These are phyloP conservation scores for Dactylellina parvicollis DNA, from an alignment of 2,329 filamentous ascomycete genomes.

Conservation along the genomic window DNA sequence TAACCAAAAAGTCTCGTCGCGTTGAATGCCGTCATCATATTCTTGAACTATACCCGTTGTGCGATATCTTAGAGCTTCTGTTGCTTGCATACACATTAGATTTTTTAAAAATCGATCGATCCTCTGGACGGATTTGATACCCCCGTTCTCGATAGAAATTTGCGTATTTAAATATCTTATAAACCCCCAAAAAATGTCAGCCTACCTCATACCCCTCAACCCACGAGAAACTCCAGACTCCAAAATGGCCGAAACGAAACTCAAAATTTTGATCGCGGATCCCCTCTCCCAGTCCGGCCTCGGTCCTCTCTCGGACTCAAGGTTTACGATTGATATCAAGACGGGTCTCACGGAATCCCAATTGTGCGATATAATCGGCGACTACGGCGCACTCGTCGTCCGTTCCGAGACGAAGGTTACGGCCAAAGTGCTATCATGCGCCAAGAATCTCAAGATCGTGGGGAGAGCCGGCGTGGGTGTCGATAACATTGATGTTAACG, in stretches of 20 bases:
- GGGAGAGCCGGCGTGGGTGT: constrained; percentile 83
- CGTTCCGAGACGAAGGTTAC: constrained; percentile 85
- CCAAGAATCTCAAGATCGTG: constrained; percentile 77
- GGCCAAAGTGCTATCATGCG: constrained; percentile 72
- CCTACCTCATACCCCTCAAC: constrained; percentile 35
- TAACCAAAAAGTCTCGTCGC: too few species aligned
- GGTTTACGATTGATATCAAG: constrained; percentile 76
- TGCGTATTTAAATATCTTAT: background rate
- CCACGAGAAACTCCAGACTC: constrained; percentile 44
- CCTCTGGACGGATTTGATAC: background rate
- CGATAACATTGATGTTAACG: constrained; percentile 80
- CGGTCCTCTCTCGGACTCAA: constrained; percentile 70
- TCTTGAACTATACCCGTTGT: background rate
- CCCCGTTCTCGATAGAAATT: constrained; percentile 1
- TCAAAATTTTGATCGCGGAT: constrained; percentile 76
- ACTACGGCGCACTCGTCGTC: constrained; percentile 80
- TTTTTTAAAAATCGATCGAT: constrained; percentile 5
- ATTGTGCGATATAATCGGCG: constrained; percentile 72
- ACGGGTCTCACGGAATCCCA: constrained; percentile 72
- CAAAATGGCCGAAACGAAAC: constrained; percentile 53
- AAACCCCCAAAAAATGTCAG: constrained; percentile 13
- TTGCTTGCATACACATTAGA: constrained; percentile 9
- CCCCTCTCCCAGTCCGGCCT: constrained; percentile 83
- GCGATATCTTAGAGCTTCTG: background rate
- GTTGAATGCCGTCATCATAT: constrained; percentile 33